phyloP scores from a whole-genome alignment of 2,329 filamentous ascomycete species.

The Arthrobotrys sphaeroides region DNA sequence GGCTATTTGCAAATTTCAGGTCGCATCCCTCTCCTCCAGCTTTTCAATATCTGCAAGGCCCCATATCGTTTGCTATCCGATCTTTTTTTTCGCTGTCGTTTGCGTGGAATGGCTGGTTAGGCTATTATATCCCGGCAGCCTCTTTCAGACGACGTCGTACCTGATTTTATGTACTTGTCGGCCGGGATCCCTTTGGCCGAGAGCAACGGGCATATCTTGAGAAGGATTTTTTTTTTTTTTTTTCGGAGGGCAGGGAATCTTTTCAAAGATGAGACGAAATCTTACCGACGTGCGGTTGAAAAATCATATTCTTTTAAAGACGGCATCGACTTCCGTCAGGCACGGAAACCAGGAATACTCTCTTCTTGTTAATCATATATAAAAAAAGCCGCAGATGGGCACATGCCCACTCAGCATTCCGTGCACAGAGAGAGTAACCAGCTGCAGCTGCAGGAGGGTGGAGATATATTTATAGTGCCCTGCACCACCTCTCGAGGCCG shows the following conservation, averaged over 20 bases:
- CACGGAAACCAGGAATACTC: background rate
- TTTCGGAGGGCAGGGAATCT: too few relatives aligned
- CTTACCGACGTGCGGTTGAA: background rate
- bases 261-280: constrained; percentile 17
- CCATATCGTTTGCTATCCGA: constrained; percentile 31
- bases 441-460: background rate
- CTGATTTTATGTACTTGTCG: too few relatives aligned
- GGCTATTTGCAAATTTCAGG: constrained; percentile 31
- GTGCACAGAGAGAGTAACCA: background rate
- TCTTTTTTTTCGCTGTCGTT: constrained; percentile 35
- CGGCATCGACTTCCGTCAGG: background rate
- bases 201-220: too few relatives aligned
- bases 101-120: constrained; percentile 24
- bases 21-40: background rate
- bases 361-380: background rate
- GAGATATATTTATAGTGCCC: background rate
- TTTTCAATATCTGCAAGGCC: constrained; percentile 38
- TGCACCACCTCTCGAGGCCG: background rate
- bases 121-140: constrained; percentile 26
- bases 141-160: constrained; percentile 8
- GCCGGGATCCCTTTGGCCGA: constrained; percentile 12
- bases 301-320: background rate
- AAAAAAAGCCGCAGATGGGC: constrained; percentile 1
- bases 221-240: too few relatives aligned
- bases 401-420: constrained; percentile 8